These are phyloP conservation scores for Ogataea zsoltii DNA, from an alignment of 805 yeast genomes.

Conservation along the genomic window DNA sequence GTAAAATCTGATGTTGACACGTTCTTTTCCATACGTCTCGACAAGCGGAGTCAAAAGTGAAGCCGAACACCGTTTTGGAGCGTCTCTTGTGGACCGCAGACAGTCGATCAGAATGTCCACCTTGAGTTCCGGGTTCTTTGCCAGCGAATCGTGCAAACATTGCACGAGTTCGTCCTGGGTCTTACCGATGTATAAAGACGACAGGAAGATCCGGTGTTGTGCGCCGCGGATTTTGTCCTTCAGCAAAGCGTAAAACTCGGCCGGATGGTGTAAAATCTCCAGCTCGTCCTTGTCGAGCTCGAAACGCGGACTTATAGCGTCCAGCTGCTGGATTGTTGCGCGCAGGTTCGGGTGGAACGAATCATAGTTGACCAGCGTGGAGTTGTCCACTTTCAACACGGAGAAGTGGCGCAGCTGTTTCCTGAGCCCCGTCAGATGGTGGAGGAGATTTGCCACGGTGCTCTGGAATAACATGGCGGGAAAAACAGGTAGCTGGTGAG, in stretches of 20 bases:
- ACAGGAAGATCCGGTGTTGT: conserved; percentile 67
- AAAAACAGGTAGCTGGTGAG: background rate
- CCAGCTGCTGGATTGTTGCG: conserved; percentile 48
- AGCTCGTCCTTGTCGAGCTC: conserved; percentile 56
- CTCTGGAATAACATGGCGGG: conserved; percentile 15
- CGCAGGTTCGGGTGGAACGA: conserved; percentile 30
- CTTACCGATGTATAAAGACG: conserved; percentile 86
- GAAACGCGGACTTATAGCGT: conserved; percentile 68
- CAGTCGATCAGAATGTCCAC: conserved; percentile 83
- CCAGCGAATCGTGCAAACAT: conserved; percentile 61
- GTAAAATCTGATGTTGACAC: conserved; percentile 82
- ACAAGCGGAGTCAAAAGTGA: conserved; percentile 67
- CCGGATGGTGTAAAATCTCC: conserved; percentile 64
- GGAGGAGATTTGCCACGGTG: conserved; percentile 16
- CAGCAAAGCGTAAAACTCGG: conserved; percentile 66
- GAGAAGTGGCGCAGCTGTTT: conserved; percentile 25
- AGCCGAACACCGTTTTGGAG: conserved; percentile 79
- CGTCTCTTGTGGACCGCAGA: conserved; percentile 89
- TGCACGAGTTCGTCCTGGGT: conserved; percentile 73
- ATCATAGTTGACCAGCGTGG: conserved; percentile 24
- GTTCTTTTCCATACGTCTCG: conserved; percentile 56
- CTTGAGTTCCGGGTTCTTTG: conserved; percentile 56
- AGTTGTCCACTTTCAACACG: conserved; percentile 29
- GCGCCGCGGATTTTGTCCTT: conserved; percentile 65
- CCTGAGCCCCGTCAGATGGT: conserved; percentile 18